Evolutionary conservation across 2,329 filamentous ascomycete species (phyloP), one percentile per base, ranked within the genome.

Genomic region (Alternaria brassicicola): DNA sequence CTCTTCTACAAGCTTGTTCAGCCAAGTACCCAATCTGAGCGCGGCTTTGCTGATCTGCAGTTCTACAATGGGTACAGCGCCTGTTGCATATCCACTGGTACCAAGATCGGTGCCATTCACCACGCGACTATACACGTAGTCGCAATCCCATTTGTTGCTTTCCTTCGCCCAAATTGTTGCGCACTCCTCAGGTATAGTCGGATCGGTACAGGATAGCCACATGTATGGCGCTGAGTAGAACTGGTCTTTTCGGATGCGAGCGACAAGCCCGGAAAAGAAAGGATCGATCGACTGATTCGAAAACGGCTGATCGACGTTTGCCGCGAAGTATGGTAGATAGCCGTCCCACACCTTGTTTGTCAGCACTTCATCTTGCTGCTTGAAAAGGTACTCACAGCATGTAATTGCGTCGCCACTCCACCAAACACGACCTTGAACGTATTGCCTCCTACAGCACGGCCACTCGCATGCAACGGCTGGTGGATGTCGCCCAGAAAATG

Each of bases 401-500:
- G 77, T 21, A 80, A 60, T 50, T 78, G 71, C 1, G 76, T 77
- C 1, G 64, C 64, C 0, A 64, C 54, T 26, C 69, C 67, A 4
- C 63, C 71, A 61, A 79, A 80, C 54, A 64, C 78, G 47, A 78
- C 78, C 23, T 65, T 70, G 55, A 74, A 71, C 10, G 66, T 67
- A 53, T 80, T 80, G 0, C 78, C 78, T 13, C 78, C 78, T 6
- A 69, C 68, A 19, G 72, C 76, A 6, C 73, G 64, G 13, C 73
- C 75, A 15, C 74, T 78, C 10, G 77, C 75, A 63, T 80, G 78
- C 17, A 80, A 67, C 1, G 78, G 78, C 64, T 80, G 78, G 6
- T 74, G 67, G 12, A 80, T 76, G 46, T 80, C 78, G 17, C 78
- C 78, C 8, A 79, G 41, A 58, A 79, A 80, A 62, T 80, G 78